Conservation (phyloP, 164 flowering plant genomes). For the Umbellularia californica region DNA sequence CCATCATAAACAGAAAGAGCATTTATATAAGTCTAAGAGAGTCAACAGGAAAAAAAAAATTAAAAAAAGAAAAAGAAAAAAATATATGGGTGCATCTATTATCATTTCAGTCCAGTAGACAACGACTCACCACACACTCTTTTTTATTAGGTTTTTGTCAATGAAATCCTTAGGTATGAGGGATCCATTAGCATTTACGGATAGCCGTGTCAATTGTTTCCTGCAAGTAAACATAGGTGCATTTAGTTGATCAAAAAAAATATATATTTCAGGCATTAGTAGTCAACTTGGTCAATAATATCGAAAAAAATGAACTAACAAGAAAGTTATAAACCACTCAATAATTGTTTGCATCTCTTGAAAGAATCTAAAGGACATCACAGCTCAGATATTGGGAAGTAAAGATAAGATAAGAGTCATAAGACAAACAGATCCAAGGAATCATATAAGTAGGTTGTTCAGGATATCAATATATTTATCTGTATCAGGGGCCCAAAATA, state of each 20-base stretch:
- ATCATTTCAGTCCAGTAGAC: not conserved
- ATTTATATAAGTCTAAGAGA: not conserved
- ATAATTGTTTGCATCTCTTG: not conserved
- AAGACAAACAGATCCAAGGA: not conserved
- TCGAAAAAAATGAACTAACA: not conserved
- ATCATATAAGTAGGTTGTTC: not conserved
- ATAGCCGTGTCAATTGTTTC: constrained; percentile 73
- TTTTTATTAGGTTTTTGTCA: constrained; percentile 61
- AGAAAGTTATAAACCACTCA: not conserved
- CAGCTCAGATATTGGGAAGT: not conserved
- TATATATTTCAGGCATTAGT: not conserved
- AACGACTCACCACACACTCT: constrained; percentile 58
- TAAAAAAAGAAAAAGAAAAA: not conserved
- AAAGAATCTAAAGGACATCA: not conserved
- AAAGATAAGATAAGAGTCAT: not conserved
- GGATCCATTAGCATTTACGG: constrained; percentile 87
- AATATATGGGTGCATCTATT: not conserved
- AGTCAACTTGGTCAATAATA: not conserved
- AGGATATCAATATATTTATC: not conserved
- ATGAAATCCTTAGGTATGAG: constrained; percentile 58
- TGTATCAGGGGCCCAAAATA: no score
- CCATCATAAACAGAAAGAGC: not conserved
- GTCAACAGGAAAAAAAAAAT: not conserved
- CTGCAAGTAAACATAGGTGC: constrained; percentile 33
- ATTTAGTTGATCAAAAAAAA: not conserved